Base-by-base conservation (phyloP, 768 basidiomycete genomes). In the Cystofilobasidium bisporidii region DNA sequence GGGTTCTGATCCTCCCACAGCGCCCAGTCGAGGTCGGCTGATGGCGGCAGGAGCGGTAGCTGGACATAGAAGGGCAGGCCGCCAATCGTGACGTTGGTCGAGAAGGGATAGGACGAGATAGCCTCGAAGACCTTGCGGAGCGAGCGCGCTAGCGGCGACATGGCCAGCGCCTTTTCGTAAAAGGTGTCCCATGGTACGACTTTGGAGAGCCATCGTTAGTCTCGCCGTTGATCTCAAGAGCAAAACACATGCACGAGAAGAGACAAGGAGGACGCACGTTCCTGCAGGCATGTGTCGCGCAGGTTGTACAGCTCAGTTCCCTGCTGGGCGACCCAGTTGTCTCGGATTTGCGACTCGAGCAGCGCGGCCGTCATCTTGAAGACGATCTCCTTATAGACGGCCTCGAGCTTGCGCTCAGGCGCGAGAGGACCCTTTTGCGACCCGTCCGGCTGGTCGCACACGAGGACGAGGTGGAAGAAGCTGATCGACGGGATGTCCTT, bases 361-460 rank as follows among this genome's bases (percentile, higher is more conserved):
- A 97, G 80, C 12, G 93, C 91, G 9, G 94, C 96, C 2, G 93
- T 91, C 70, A 91, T 80, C 3, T 88, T 87, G 78, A 93, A 93
- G 0, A 86, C 87, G 65, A 94, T 82, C 74, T 92, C 91, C 70
- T 89, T 84, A 73, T 96, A 96, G 45, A 96, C 83, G 56, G 86
- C 84, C 74, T 94, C 89, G 48, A 74, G 75, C 47, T 74, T 66
- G 17, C 61, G 41, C 64, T 66, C 30, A 71, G 71, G 28, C 65
- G 56, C 32, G 61, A 50, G 40, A 64, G 70, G 61, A 55, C 57
- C 30, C 22, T 50, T 69, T 59, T 50, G 61, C 60, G 14, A 70
- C 30, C 41, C 63, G 76, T 94, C 91, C 2, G 92, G 92, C 26
- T 88, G 80, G 76, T 96, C 91, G 58, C 93, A 79, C 20, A 93